Base-by-base conservation (phyloP, 129 eudicot species). In the Sambucus nigra region DNA sequence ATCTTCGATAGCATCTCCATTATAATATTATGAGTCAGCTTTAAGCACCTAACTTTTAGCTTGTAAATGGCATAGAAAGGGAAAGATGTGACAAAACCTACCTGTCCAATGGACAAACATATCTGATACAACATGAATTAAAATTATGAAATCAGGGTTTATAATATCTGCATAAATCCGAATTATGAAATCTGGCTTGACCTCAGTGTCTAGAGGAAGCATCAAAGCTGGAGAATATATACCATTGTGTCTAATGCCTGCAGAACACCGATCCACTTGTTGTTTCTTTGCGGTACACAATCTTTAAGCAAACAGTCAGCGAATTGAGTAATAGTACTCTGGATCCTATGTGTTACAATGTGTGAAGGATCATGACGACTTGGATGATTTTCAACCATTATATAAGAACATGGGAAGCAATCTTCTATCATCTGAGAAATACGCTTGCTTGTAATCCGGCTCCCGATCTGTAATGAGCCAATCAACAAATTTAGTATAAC, bases 281-380 rank as follows among this genome's bases (percentile, higher is more conserved):
- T 73, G 67, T 65, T 66, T 48, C 62, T 39, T 22, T 48, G 57
- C 15, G 80, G 65, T 22, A 27, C 65, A 47, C 69, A 63, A 47
- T 69, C 65, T 68, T 50, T 66, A 47, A 82, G 73, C 66, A 82
- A 59, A 61, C 59, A 64, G 45, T 72, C 74, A 62, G 84, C 53
- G 61, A 91, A 91, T 48, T 77, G 76, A 40, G 69, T 22, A 35
- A 77, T 65, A 53, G 71, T 50, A 69, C 78, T 66, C 50, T 82
- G 82, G 52, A 91, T 78, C 76, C 99, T 74, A 62, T 91, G 94
- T 53, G 99, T 79, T 51, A 82, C 76, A 51, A 79, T 79, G 69
- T 91, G 87, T 35, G 84, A 76, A 51, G 99, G 95, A 73, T 91
- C 99, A 42, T 91, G 95, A 21, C 99, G 99, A 57, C 64, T 73